Conservation (phyloP, 2,329 filamentous ascomycete species). For the Cladophialophora carrionii region DNA sequence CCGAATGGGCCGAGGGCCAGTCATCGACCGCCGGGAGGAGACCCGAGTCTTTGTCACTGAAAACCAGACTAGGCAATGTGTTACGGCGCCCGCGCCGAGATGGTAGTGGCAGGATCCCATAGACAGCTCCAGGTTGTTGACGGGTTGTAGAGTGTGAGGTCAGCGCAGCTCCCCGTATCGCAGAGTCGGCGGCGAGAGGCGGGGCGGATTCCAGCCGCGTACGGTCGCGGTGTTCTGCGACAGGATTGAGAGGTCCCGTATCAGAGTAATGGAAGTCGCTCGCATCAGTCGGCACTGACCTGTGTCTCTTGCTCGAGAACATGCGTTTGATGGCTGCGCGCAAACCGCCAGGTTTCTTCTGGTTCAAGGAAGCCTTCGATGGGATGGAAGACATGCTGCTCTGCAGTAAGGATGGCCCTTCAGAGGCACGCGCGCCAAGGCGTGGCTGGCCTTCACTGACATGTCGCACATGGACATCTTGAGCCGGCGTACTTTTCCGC, state of each 20-base stretch:
- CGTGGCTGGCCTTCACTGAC: constrained; percentile 25
- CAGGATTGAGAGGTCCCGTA: constrained; percentile 23
- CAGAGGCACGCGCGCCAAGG: constrained; percentile 24
- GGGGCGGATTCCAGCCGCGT: constrained; percentile 15
- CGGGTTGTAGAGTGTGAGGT: constrained; percentile 31
- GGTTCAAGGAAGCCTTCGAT: constrained; percentile 33
- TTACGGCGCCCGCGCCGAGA: constrained; percentile 43
- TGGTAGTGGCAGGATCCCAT: constrained; percentile 13
- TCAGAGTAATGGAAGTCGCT: constrained; percentile 24
- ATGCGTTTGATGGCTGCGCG: constrained; percentile 37
- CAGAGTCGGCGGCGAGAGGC: neutral
- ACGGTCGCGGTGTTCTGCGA: constrained; percentile 22
- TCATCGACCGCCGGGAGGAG: constrained; percentile 13
- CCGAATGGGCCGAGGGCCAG: constrained; percentile 5
- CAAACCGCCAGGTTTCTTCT: constrained; percentile 33
- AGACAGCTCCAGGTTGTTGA: constrained; percentile 19
- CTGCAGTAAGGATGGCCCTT: constrained; percentile 31
- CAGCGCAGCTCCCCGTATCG: constrained; percentile 30
- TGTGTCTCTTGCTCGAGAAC: constrained; percentile 37
- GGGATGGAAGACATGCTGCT: constrained; percentile 37
- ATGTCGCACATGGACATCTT: constrained; percentile 28
- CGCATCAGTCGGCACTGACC: constrained; percentile 24
- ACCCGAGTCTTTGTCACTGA: constrained; percentile 46
- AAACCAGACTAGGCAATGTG: constrained; percentile 51
- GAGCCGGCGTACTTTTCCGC: constrained; percentile 22